These are phyloP conservation scores for Phoma herbarum DNA, from an alignment of 2,329 filamentous ascomycete genomes.

Conservation along the genomic window DNA sequence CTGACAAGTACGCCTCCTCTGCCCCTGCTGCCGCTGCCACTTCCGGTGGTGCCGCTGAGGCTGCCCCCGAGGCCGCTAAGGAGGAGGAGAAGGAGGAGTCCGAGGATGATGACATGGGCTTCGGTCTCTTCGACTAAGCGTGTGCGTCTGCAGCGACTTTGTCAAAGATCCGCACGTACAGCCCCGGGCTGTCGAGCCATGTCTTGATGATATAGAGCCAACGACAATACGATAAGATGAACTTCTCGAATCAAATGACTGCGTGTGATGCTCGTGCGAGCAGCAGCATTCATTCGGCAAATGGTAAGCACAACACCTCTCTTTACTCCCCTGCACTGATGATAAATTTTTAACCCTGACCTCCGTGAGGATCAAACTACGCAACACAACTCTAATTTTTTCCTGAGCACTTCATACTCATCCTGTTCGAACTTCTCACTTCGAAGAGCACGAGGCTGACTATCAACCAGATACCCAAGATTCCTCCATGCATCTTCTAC, in stretches of 20 bases:
- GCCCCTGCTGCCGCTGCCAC: slow-evolving; percentile 71
- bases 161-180: slow-evolving; percentile 33
- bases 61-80: slow-evolving; percentile 53
- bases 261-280: slow-evolving; percentile 39
- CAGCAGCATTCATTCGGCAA: slow-evolving; percentile 18
- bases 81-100: slow-evolving; percentile 65
- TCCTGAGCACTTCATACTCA: slow-evolving; percentile 59
- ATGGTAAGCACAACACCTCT: slow-evolving; percentile 48
- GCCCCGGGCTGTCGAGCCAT: slow-evolving; percentile 29
- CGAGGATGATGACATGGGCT: slow-evolving; percentile 63
- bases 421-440: slow-evolving; percentile 5
- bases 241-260: slow-evolving; percentile 24
- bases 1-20: slow-evolving; percentile 89
- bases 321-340: slow-evolving; percentile 60
- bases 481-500: background rate
- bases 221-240: slow-evolving; percentile 50
- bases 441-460: slow-evolving; percentile 30
- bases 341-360: slow-evolving; percentile 72
- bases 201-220: slow-evolving; percentile 45
- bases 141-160: slow-evolving; percentile 30
- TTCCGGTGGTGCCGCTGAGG: slow-evolving; percentile 32
- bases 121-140: slow-evolving; percentile 64
- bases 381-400: slow-evolving; percentile 76
- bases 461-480: slow-evolving; percentile 27
- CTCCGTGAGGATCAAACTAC: slow-evolving; percentile 65